These are phyloP conservation scores for Aeschynomene evenia DNA, from an alignment of 306 rosid species.

Conservation along the genomic window DNA sequence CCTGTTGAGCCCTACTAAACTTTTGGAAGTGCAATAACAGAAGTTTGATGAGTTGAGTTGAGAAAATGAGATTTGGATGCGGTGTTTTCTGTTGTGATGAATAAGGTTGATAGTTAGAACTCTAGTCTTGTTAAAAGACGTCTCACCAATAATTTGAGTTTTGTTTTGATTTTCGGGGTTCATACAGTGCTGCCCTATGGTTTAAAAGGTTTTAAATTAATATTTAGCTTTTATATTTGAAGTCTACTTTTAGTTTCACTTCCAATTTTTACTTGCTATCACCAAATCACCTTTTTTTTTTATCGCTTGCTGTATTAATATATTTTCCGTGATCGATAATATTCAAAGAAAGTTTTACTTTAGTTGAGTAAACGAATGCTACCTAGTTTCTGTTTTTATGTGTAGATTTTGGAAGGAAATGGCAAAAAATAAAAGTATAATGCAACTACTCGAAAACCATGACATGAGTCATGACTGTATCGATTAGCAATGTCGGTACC, in stretches of 20 bases:
- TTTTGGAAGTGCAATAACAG: neutral
- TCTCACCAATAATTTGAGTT: constrained; percentile 40
- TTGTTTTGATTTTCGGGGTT: constrained; percentile 48
- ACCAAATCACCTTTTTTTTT: no score
- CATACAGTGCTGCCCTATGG: constrained; percentile 27
- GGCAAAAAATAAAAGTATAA: no score
- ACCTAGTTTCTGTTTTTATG: no score
- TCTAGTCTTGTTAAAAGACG: constrained; percentile 37
- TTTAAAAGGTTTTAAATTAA: constrained; percentile 9
- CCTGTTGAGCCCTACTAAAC: constrained; percentile 86
- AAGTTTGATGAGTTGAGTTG: constrained; percentile 26
- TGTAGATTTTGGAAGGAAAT: no score
- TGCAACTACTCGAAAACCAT: no score
- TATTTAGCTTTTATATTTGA: constrained; percentile 11
- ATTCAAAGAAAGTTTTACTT: no score
- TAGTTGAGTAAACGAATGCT: no score
- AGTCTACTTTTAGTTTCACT: constrained; percentile 8
- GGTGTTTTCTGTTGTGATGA: constrained; percentile 39
- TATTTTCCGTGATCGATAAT: no score
- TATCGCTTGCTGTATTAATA: no score
- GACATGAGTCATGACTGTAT: no score
- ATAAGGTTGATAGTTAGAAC: constrained; percentile 46
- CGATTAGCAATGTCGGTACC: no score
- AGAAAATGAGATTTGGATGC: constrained; percentile 30
- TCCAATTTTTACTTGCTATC: neutral